Conservation (phyloP, 331 rosid genomes). For the Arachis monticola region DNA sequence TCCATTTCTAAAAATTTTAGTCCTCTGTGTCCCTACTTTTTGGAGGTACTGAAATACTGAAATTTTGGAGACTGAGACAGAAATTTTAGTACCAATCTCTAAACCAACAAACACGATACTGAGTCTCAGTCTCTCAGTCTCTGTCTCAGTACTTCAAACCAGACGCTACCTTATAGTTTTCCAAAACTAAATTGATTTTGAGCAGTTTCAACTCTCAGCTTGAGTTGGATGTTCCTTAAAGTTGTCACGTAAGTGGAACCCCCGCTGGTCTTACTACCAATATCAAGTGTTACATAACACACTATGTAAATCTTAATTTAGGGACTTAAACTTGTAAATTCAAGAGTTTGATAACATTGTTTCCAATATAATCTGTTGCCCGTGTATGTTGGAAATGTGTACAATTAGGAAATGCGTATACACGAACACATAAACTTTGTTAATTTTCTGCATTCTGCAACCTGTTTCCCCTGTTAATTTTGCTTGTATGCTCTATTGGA, state of each 20-base stretch:
- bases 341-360: too few species aligned
- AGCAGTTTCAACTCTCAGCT: background rate
- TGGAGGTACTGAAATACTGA: too few species aligned
- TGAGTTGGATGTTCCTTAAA: background rate
- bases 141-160: too few species aligned
- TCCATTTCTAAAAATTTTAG: too few species aligned
- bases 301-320: too few species aligned
- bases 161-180: too few species aligned
- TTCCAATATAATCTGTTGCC: background rate
- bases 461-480: background rate
- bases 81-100: too few species aligned
- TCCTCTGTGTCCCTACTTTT: too few species aligned
- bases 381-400: background rate
- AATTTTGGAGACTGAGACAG: too few species aligned
- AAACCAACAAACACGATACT: too few species aligned
- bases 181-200: background rate
- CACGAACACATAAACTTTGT: background rate
- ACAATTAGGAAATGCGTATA: background rate
- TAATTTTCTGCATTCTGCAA: slow-evolving; percentile 1
- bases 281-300: background rate
- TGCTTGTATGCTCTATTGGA: background rate
- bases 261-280: background rate
- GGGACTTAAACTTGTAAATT: too few species aligned
- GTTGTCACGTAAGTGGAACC: background rate
- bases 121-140: too few species aligned